phyloP scores from a whole-genome alignment of 2,329 filamentous ascomycete genomes.

The Lasiodiplodia theobromae region DNA sequence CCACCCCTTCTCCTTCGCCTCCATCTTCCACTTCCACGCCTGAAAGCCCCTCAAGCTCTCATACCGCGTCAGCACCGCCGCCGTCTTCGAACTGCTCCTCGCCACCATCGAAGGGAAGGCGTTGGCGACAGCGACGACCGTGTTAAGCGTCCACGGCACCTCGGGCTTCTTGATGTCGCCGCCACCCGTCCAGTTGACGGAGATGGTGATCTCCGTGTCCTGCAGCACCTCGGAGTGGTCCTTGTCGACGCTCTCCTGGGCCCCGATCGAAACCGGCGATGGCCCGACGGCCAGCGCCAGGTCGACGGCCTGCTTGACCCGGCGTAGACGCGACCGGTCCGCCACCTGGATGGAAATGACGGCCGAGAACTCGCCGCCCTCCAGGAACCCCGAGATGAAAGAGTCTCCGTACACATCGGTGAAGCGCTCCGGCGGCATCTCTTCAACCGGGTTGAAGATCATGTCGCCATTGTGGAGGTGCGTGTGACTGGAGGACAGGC shows the following conservation, averaged over 20 bases:
- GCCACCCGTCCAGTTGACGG: conserved; percentile 44
- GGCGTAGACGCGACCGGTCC: conserved; percentile 41
- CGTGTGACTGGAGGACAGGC: conserved; percentile 6
- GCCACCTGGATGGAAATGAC: conserved; percentile 43
- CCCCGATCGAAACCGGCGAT: conserved; percentile 38
- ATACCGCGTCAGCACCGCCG: conserved; percentile 43
- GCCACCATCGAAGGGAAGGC: conserved; percentile 46
- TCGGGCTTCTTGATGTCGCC: conserved; percentile 44
- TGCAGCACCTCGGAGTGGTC: conserved; percentile 37
- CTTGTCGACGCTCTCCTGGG: conserved; percentile 36
- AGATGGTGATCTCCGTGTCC: conserved; percentile 44
- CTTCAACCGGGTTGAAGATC: conserved; percentile 39
- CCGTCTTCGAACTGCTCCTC: conserved; percentile 39
- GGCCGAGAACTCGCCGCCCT: conserved; percentile 45
- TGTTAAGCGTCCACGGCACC: conserved; percentile 41
- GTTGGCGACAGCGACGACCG: conserved; percentile 43
- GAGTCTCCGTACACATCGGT: conserved; percentile 44
- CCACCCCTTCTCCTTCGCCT: conserved; percentile 35
- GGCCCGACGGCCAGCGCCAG: conserved; percentile 40
- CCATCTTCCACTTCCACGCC: conserved; percentile 38
- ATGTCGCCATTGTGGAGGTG: conserved; percentile 33
- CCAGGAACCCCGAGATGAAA: conserved; percentile 44
- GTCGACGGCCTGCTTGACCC: conserved; percentile 45
- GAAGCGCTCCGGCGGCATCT: conserved; percentile 39
- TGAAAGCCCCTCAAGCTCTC: conserved; percentile 42